phyloP scores from a whole-genome alignment of 2,329 filamentous ascomycete genomes.

The Aspergillus cejpii region DNA sequence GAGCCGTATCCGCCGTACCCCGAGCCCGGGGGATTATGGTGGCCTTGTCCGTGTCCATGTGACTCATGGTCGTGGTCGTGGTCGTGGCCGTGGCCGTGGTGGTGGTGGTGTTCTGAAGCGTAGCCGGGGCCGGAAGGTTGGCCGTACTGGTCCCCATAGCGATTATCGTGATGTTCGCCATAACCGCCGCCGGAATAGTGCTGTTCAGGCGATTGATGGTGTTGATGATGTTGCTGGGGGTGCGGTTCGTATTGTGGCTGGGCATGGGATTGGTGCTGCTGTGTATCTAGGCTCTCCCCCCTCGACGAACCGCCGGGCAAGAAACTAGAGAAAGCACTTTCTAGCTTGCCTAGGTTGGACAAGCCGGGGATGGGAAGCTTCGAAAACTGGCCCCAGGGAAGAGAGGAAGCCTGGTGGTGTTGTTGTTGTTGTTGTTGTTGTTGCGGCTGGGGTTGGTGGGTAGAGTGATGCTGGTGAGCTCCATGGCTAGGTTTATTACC shows the following conservation, averaged over 20 bases:
- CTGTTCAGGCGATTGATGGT: background rate
- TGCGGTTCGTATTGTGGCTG: conserved; percentile 5
- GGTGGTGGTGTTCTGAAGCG: conserved; percentile 4
- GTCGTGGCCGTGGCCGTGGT: background rate
- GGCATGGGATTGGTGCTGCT: conserved; percentile 1
- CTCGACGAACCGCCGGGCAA: conserved; percentile 24
- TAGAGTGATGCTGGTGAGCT: conserved; percentile 18
- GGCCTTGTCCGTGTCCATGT: no score
- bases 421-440: conserved; percentile 19
- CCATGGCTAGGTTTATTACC: conserved; percentile 13
- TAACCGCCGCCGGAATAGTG: conserved; percentile 1
- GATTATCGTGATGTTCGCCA: background rate
- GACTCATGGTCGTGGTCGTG: background rate
- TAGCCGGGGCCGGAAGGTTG: conserved; percentile 1
- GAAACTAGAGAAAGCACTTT: conserved; percentile 27
- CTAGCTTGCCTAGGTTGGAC: conserved; percentile 33
- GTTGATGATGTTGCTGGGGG: conserved; percentile 5
- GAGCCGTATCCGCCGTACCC: background rate
- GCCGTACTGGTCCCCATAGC: conserved; percentile 4
- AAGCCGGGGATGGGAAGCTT: conserved; percentile 35
- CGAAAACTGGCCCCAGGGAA: conserved; percentile 29
- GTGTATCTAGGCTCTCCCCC: conserved; percentile 12
- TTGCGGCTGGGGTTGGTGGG: conserved; percentile 17
- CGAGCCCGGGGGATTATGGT: no score
- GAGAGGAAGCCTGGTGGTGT: conserved; percentile 22